Percentiles rank a stretch among this genome's conserved stretches.
phyloP scores from a whole-genome alignment of 2,329 filamentous ascomycete genomes.

The Bipolaris cookei region DNA sequence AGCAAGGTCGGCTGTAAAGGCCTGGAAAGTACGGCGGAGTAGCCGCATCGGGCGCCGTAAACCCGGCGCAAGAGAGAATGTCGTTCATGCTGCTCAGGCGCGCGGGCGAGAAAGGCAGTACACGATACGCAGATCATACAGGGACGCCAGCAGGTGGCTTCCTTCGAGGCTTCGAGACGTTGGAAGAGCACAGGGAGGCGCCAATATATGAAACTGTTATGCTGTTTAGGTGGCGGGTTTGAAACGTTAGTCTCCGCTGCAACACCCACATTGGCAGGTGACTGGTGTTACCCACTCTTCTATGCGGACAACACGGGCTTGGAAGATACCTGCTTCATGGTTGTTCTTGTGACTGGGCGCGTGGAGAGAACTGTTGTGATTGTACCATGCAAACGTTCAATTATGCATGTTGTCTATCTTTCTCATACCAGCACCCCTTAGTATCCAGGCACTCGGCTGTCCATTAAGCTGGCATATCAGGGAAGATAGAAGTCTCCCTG shows the following conservation, averaged over 20 bases:
- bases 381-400: no score
- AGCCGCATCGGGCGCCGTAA: constrained; percentile 1
- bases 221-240: constrained; percentile 13
- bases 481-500: neutral
- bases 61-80: constrained; percentile 13
- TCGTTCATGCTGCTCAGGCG: constrained; percentile 2
- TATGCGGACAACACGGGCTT: neutral
- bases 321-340: no score
- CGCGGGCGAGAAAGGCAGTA: constrained; percentile 1
- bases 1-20: constrained; percentile 3
- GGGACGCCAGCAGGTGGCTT: neutral
- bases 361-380: no score
- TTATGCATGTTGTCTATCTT: neutral
- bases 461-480: neutral
- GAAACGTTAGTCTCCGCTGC: constrained; percentile 13
- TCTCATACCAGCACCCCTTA: neutral
- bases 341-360: no score
- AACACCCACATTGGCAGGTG: neutral
- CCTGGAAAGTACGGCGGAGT: constrained; percentile 1
- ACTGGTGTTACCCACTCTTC: neutral
- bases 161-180: constrained; percentile 7
- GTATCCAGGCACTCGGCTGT: neutral
- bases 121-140: constrained; percentile 29
- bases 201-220: constrained; percentile 13
- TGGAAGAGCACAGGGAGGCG: constrained; percentile 1